phyloP scores from a whole-genome alignment of 148 eudicot genomes.

The Spergularia marina region DNA sequence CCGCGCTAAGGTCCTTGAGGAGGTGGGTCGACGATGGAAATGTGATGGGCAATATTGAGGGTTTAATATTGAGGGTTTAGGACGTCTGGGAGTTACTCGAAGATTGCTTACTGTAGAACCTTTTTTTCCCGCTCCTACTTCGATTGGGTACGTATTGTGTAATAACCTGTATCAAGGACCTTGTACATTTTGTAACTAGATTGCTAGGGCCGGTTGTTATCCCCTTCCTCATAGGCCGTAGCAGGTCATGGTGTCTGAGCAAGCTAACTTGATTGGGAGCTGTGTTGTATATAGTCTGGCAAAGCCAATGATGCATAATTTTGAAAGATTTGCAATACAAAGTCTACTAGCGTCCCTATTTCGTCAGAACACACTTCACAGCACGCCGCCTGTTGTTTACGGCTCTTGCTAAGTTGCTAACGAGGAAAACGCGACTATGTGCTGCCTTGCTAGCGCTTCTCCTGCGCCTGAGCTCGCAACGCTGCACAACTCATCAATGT shows the following conservation, averaged over 20 bases:
- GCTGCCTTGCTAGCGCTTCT: too few species aligned
- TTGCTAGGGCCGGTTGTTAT: not conserved
- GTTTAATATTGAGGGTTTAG: constrained; percentile 22
- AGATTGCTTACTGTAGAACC: not conserved
- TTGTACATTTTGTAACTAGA: constrained; percentile 28
- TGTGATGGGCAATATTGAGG: constrained; percentile 46
- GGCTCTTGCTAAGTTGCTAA: too few species aligned
- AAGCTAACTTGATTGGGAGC: not conserved
- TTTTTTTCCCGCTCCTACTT: not conserved
- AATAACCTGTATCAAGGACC: constrained; percentile 20
- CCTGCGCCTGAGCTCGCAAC: too few species aligned
- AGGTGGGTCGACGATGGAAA: constrained; percentile 73
- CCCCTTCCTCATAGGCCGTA: not conserved
- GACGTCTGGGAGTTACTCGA: not conserved
- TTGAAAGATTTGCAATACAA: not conserved
- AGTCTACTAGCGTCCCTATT: too few species aligned
- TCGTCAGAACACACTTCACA: too few species aligned
- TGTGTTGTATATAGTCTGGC: not conserved
- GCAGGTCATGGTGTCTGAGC: not conserved
- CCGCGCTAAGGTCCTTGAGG: constrained; percentile 79
- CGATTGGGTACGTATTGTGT: constrained; percentile 12
- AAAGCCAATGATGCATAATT: not conserved
- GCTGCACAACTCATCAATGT: too few species aligned
- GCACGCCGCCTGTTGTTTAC: too few species aligned
- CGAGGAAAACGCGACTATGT: too few species aligned